These are phyloP conservation scores for Pelargonium nanum DNA, from an alignment of 345 rosid species.

Conservation along the genomic window DNA sequence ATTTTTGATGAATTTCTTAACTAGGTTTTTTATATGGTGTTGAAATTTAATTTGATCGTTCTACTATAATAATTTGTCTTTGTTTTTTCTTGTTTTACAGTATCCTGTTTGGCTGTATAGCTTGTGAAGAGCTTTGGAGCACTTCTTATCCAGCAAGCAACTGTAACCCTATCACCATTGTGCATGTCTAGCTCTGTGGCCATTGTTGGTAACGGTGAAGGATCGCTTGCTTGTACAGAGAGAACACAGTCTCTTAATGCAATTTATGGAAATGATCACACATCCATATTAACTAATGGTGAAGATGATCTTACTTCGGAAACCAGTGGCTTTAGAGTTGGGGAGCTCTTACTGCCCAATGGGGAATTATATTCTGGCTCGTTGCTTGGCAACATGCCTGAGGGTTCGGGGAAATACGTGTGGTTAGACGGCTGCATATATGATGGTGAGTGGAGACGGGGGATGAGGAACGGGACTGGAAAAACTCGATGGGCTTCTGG, in stretches of 20 bases:
- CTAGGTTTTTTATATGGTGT: not conserved
- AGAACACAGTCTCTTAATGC: conserved; percentile 68
- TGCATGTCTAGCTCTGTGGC: conserved; percentile 90
- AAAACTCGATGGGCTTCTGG: conserved; percentile 71
- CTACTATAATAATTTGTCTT: too few relatives aligned
- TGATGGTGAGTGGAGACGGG: conserved; percentile 87
- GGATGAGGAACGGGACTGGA: conserved; percentile 83
- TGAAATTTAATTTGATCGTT: too few relatives aligned
- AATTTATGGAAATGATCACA: conserved; percentile 27
- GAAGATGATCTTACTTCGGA: conserved; percentile 44
- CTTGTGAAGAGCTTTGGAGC: not conserved
- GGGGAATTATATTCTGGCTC: conserved; percentile 74
- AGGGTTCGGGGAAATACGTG: conserved; percentile 68
- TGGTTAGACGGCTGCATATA: conserved; percentile 73
- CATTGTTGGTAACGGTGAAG: conserved; percentile 33
- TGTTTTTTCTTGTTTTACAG: not conserved
- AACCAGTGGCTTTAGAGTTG: conserved; percentile 48
- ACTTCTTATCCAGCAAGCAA: conserved; percentile 11
- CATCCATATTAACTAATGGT: conserved; percentile 35
- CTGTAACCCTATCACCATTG: conserved; percentile 34
- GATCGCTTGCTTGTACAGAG: conserved; percentile 43
- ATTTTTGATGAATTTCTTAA: not conserved
- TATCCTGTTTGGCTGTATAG: not conserved
- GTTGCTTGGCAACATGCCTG: conserved; percentile 63
- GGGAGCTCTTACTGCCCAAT: conserved; percentile 48